A percentile compares a stretch with the other conserved stretches of the same genome.
phyloP scores from a whole-genome alignment of 164 flowering plant species.

The Dillenia turbinata region DNA sequence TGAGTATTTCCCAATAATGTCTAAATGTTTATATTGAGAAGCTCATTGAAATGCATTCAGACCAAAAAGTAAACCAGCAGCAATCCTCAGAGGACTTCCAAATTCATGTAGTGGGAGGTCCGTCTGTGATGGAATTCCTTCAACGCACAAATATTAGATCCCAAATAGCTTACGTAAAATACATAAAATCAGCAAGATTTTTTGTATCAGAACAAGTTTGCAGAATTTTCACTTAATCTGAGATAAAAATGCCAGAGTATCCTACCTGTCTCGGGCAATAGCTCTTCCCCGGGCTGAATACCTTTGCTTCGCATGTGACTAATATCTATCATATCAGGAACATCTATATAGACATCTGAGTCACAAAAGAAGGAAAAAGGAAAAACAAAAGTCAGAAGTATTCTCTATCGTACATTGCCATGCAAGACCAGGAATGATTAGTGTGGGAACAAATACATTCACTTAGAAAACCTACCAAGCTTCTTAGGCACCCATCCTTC shows the following conservation, averaged over 20 bases:
- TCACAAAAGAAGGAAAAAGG: constrained; percentile 1
- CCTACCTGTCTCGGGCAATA: constrained; percentile 86
- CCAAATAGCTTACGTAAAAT: background rate
- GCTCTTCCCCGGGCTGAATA: constrained; percentile 90
- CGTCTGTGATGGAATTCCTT: no score
- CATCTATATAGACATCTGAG: constrained; percentile 95
- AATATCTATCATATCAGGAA: constrained; percentile 90
- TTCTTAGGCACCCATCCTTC: constrained; percentile 99
- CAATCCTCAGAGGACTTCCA: no score
- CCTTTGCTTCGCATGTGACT: constrained; percentile 96
- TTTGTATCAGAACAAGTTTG: background rate
- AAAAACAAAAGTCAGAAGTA: background rate
- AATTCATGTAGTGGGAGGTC: no score
- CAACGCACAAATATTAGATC: no score
- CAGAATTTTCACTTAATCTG: background rate
- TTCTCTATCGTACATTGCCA: no score
- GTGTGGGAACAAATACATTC: constrained; percentile 3
- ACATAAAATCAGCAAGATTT: background rate
- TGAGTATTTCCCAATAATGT: no score
- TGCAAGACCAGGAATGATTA: background rate
- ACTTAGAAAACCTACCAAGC: constrained; percentile 50
- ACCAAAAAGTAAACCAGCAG: no score
- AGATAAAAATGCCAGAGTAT: background rate
- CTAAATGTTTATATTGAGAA: no score
- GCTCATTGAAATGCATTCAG: no score